Percentiles rank a stretch among this genome's conserved stretches.
Evolutionary conservation across 495 filamentous ascomycete genomes (phyloP).

Genomic region (Penicillium flavigenum): DNA sequence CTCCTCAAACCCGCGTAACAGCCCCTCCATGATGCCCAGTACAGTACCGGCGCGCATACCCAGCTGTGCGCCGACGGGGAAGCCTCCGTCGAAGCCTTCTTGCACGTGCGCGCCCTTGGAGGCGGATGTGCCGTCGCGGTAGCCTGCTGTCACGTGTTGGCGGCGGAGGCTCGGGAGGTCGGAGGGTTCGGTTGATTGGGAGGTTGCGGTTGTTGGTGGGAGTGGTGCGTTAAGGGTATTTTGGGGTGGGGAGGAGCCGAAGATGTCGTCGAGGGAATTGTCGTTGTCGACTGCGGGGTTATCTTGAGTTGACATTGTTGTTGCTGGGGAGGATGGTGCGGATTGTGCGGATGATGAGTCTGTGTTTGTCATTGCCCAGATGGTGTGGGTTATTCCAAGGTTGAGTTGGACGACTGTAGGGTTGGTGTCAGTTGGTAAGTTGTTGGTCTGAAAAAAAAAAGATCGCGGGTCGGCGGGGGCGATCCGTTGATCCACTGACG

Average conservation of each 20-base stretch:
- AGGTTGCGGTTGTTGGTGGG: background rate
- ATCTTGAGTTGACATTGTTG: conserved; percentile 31
- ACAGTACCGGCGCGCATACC: conserved; percentile 69
- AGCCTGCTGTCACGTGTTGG: conserved; percentile 81
- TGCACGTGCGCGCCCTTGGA: conserved; percentile 73
- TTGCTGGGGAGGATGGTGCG: conserved; percentile 25
- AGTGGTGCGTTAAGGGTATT: background rate
- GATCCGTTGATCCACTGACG: too few species aligned
- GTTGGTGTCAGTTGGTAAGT: background rate
- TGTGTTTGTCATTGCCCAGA: background rate
- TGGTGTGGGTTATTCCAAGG: background rate
- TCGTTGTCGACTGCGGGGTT: conserved; percentile 23
- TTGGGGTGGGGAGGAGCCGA: conserved; percentile 44
- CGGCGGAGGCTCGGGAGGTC: conserved; percentile 73
- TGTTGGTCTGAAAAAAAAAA: too few species aligned
- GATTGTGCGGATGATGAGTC: conserved; percentile 13
- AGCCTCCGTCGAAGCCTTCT: conserved; percentile 86
- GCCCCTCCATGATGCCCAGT: conserved; percentile 69
- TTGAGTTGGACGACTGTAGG: background rate
- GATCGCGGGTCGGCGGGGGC: too few species aligned
- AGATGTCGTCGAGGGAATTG: conserved; percentile 50
- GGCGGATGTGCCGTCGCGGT: conserved; percentile 76
- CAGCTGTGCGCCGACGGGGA: conserved; percentile 71
- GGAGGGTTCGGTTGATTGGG: conserved; percentile 47
- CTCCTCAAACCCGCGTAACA: conserved; percentile 45